phyloP scores from a whole-genome alignment of 148 eudicot species.

The Chenopodium suecicum region DNA sequence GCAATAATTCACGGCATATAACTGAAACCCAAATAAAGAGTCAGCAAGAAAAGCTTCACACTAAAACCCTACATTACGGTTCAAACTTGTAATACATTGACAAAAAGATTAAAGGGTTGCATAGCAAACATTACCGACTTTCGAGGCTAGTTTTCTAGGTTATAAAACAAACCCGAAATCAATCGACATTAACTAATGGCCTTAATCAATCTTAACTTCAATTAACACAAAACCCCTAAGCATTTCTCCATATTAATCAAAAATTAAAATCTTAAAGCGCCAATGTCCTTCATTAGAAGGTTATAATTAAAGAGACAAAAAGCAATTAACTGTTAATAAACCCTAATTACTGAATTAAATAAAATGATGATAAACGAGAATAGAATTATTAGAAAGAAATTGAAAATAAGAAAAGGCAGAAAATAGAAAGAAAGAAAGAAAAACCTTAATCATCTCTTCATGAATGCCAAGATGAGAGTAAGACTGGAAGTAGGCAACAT shows the following conservation, averaged over 20 bases:
- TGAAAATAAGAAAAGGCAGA: neutral
- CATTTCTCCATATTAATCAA: neutral
- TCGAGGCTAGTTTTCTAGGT: neutral
- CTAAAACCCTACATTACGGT: neutral
- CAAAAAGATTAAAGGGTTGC: too few relatives aligned
- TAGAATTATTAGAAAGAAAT: neutral
- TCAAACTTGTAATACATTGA: neutral
- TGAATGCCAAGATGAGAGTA: slow-evolving; percentile 95
- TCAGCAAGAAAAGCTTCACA: neutral
- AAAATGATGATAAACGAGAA: neutral
- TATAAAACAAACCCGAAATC: neutral
- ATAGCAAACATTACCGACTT: neutral
- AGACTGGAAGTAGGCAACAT: slow-evolving; percentile 89
- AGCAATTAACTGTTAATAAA: neutral
- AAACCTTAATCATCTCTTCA: slow-evolving; percentile 97
- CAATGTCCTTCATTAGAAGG: neutral
- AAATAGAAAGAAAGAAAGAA: neutral
- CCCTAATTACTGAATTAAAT: neutral
- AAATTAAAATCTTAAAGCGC: too few relatives aligned
- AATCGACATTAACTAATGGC: neutral
- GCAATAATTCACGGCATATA: neutral
- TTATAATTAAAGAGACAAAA: neutral
- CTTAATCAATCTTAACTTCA: neutral
- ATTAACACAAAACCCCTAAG: neutral
- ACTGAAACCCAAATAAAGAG: neutral